Conservation (phyloP, 169 alveolate genomes). For the Eimeria maxima region DNA sequence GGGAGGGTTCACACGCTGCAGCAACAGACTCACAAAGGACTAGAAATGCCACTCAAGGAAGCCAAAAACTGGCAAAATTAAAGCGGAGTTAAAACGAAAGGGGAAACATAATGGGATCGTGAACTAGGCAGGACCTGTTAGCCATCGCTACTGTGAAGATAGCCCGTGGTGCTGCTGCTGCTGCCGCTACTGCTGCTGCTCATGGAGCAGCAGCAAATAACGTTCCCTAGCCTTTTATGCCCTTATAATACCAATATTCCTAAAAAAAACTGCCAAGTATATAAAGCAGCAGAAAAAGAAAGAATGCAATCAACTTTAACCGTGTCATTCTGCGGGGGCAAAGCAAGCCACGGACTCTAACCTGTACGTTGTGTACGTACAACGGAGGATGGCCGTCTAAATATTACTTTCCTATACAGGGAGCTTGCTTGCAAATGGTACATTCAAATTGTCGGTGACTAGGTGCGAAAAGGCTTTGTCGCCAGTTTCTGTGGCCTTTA, state of each 20-base stretch:
- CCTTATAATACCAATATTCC: neutral
- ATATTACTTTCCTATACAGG: too few relatives aligned
- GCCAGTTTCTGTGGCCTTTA: too few relatives aligned
- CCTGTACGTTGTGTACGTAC: slow-evolving; percentile 11
- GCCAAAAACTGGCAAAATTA: neutral
- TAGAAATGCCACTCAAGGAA: neutral
- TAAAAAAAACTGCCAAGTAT: neutral
- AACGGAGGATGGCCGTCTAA: neutral
- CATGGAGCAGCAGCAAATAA: neutral
- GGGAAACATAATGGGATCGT: neutral
- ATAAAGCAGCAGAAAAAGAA: neutral
- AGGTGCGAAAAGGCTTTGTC: too few relatives aligned
- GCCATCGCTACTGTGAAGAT: neutral
- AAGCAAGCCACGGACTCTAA: neutral
- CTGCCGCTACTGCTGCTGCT: slow-evolving; percentile 27
- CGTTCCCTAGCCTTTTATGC: neutral
- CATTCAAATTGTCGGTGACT: too few relatives aligned
- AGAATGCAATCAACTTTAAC: neutral
- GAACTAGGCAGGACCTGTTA: neutral
- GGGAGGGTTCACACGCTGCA: neutral
- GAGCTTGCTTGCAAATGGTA: too few relatives aligned
- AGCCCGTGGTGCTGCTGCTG: slow-evolving; percentile 21
- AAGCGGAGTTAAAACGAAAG: neutral
- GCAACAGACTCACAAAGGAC: neutral
- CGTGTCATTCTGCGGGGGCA: neutral